Percentiles rank a stretch among this genome's conserved stretches.
Conservation (phyloP, 73 alveolate genomes). For the Paramecium octaurelia region DNA sequence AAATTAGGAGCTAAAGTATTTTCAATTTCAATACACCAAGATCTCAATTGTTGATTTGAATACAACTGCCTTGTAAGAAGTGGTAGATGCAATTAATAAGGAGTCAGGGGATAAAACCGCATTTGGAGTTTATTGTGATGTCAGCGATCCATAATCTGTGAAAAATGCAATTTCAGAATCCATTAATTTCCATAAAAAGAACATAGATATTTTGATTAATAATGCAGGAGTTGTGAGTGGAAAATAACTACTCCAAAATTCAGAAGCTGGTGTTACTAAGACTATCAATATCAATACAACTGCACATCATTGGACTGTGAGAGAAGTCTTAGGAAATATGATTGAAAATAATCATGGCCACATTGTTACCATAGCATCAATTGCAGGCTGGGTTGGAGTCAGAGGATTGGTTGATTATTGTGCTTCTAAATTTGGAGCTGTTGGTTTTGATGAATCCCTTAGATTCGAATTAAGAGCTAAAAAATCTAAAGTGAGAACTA, state of each 20-base stretch:
- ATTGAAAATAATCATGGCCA: constrained; percentile 71
- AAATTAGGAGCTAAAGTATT: constrained; percentile 68
- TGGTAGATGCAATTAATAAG: constrained; percentile 55
- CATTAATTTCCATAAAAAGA: constrained; percentile 64
- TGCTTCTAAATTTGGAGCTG: constrained; percentile 82
- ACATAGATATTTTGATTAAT: constrained; percentile 75
- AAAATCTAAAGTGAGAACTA: constrained; percentile 70
- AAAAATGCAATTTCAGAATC: constrained; percentile 48
- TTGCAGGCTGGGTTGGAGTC: constrained; percentile 79
- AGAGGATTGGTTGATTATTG: constrained; percentile 78
- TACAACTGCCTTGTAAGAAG: constrained; percentile 64
- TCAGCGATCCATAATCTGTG: constrained; percentile 66
- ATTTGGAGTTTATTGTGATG: constrained; percentile 73
- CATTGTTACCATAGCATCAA: constrained; percentile 77
- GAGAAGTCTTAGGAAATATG: constrained; percentile 80
- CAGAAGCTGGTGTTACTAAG: constrained; percentile 61
- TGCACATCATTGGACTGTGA: constrained; percentile 76
- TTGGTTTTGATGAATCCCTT: constrained; percentile 81
- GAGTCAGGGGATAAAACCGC: constrained; percentile 32
- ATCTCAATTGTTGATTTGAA: constrained; percentile 74
- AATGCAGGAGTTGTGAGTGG: constrained; percentile 91
- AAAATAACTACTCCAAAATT: constrained; percentile 62
- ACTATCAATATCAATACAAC: constrained; percentile 76
- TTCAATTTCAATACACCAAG: not conserved
- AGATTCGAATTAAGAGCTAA: constrained; percentile 69